Base-by-base conservation (phyloP, 768 basidiomycete genomes). In the Amylocystis lapponica region DNA sequence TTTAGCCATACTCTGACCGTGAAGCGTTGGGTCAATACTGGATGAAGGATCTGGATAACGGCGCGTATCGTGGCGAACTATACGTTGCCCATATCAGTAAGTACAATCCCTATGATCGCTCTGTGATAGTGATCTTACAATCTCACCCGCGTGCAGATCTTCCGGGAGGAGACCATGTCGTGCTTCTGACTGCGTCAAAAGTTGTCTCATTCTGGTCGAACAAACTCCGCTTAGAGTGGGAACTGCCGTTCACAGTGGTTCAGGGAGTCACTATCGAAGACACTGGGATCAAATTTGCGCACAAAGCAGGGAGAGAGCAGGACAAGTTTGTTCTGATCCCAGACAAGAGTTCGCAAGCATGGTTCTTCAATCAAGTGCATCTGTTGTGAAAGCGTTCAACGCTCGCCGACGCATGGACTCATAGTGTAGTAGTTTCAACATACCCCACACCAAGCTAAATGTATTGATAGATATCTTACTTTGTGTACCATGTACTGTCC, bases 21-120 rank as follows among this genome's bases (percentile, higher is more conserved):
- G 94, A 96, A 61, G 90, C 94, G 0, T 66, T 88, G 7, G 96
- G 96, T 5, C 96, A 98, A 64, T 90, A 85, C 54, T 98, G 96
- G 95, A 83, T 98, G 75, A 89, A 81, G 65, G 95, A 97, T 58
- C 64, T 98, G 13, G 90, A 93, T 51, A 81, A 89, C 45, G 96
- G 95, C 9, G 72, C 79, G 13, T 98, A 85, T 63, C 79, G 90
- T 46, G 69, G 75, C 47, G 93, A 97, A 56, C 67, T 67, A 22
- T 97, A 97, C 58, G 83, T 97, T 38, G 95, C 94, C 4, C 95
- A 98, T 56, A 83, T 95, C 48, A 82, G 90, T 92, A 59, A 58
- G 81, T 55, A 14, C 29, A n/a, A n/a, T n/a, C n/a, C n/a, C n/a
- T n/a, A n/a, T n/a, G n/a, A 14, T 20, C 22, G 20, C 33, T 19